These are phyloP conservation scores for Apostasia ramifera DNA, from an alignment of 106 monocot genomes.

Conservation along the genomic window DNA sequence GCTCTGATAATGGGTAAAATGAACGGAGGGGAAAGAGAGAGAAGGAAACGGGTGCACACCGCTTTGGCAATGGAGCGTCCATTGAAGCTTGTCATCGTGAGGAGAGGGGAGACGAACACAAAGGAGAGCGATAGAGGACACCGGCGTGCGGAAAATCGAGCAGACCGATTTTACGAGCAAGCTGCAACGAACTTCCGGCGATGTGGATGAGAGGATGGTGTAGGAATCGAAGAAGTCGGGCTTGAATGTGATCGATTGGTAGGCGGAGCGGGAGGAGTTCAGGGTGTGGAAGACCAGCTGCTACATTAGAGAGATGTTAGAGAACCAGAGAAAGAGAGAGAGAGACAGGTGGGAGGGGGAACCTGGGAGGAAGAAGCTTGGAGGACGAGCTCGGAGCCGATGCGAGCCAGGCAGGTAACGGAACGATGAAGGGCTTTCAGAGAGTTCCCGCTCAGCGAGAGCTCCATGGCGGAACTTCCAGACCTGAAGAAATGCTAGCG, in stretches of 20 bases:
- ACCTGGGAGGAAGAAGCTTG: constrained; percentile 64
- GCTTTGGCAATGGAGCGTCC: constrained; percentile 60
- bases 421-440: constrained; percentile 72
- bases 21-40: neutral
- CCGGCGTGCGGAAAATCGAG: constrained; percentile 67
- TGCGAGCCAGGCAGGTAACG: constrained; percentile 78
- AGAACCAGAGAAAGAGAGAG: constrained; percentile 1
- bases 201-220: constrained; percentile 12
- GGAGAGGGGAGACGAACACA: constrained; percentile 36
- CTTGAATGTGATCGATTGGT: constrained; percentile 63
- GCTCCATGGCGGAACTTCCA: constrained; percentile 42
- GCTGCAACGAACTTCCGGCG: constrained; percentile 50
- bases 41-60: constrained; percentile 16
- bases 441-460: constrained; percentile 65
- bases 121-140: constrained; percentile 45
- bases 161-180: constrained; percentile 77
- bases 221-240: constrained; percentile 70
- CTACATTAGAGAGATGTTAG: neutral
- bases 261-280: constrained; percentile 87
- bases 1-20: neutral
- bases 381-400: constrained; percentile 85
- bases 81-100: constrained; percentile 74
- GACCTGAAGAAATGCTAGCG: too few species aligned
- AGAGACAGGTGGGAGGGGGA: neutral
- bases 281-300: constrained; percentile 78